Base-by-base conservation (phyloP, 1,284 basidiomycete species). In the Boletus sp. region DNA sequence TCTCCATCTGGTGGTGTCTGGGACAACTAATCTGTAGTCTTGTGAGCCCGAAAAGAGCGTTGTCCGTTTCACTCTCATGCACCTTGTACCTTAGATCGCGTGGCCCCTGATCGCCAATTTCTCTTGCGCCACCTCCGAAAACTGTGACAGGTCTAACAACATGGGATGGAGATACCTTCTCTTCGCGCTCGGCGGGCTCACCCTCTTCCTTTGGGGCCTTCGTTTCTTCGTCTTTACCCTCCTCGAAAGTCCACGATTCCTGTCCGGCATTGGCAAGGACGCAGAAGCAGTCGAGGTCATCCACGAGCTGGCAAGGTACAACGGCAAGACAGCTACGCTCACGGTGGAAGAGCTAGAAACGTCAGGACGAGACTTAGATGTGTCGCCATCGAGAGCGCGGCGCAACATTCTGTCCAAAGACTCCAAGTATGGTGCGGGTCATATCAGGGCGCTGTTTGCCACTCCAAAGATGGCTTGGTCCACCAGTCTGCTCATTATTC, bases 1-100 rank as follows among this genome's bases (percentile, higher is more conserved):
- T 88, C 6, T 82, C 82, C 0, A 78, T 85, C 19, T 88, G 80
- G 81, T 88, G 84, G 83, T 75, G 76, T 4, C 72, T 86, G 56
- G 79, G 86, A 49, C 75, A 82, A 65, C 70, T 88, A 33, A 53
- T 88, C 42, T 74, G 76, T 35, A 77, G 80, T 68, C 62, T 88
- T 58, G 74, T 88, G 61, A 53, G 77, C 68, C 13, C 45, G 57
- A 19, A 51, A 53, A 35, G 13, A 5, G 2, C 6, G 2, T n/a
- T 3, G 8, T 58, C 52, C 38, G 7, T 32, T 38, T 38, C 14
- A 2, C n/a, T 22, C 34, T 27, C 26, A 22, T 17, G 7, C 5
- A 12, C 13, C 22, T 1, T 26, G n/a, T 23, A 23, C 42, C n/a
- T n/a, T n/a, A 67, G 72, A 64, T 75, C 27, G 72, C 73, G 2